phyloP scores from a whole-genome alignment of 2,329 filamentous ascomycete genomes.

The Alternaria incomplexa region DNA sequence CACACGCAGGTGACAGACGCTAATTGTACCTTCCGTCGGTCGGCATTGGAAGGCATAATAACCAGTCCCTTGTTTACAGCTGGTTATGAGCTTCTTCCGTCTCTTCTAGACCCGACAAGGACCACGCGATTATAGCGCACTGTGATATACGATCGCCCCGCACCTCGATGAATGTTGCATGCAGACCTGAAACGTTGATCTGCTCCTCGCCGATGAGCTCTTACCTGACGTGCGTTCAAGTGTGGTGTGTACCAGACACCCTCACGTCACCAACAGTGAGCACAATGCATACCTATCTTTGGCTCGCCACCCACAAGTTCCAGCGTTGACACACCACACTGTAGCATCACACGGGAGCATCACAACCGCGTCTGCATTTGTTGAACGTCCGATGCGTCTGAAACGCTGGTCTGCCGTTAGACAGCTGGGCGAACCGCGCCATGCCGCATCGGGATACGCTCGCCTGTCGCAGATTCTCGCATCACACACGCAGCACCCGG shows the following conservation, averaged over 20 bases:
- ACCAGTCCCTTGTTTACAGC: background rate
- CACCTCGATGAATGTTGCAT: background rate
- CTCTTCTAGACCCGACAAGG: background rate
- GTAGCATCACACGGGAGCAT: conserved; percentile 7
- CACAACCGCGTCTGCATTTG: conserved; percentile 8
- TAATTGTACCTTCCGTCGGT: background rate
- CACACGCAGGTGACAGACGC: background rate
- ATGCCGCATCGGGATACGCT: conserved; percentile 12
- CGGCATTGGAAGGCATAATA: background rate
- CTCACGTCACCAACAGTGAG: background rate
- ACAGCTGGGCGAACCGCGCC: conserved; percentile 9
- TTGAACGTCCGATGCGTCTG: conserved; percentile 7
- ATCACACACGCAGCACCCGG: conserved; percentile 12
- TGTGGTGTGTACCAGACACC: background rate
- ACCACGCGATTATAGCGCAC: background rate
- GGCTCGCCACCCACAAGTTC: background rate
- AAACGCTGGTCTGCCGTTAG: conserved; percentile 19
- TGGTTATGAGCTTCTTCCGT: background rate
- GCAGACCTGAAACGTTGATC: background rate
- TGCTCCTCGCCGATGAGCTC: background rate
- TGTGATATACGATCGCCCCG: background rate
- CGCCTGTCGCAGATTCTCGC: conserved; percentile 19
- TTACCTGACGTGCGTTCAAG: background rate
- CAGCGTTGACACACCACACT: background rate
- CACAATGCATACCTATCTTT: background rate